A percentile compares a stretch with the other conserved stretches of the same genome.
phyloP scores from a whole-genome alignment of 202 grass and related monocot species.

The Dendrocalamus latiflorus region DNA sequence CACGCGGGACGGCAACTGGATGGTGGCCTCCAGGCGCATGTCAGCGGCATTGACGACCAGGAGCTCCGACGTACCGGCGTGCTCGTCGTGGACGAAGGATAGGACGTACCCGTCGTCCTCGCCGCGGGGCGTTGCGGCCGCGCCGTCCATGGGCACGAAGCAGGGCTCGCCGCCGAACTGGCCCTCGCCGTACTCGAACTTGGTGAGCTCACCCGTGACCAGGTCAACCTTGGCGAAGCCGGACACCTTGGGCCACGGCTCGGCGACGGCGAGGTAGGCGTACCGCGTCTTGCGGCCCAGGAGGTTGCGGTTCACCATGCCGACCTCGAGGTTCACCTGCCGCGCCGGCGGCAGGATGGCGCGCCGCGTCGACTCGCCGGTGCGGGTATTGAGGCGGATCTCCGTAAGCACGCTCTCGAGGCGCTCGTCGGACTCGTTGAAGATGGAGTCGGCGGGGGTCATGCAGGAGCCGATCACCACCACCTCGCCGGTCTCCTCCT shows the following conservation, averaged over 20 bases:
- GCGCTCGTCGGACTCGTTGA: slow-evolving; percentile 62
- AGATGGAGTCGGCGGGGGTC: slow-evolving; percentile 79
- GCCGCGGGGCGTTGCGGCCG: slow-evolving; percentile 3
- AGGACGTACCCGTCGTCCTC: slow-evolving; percentile 81
- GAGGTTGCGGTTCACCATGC: slow-evolving; percentile 74
- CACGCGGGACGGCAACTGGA: slow-evolving; percentile 74
- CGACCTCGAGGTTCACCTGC: slow-evolving; percentile 80
- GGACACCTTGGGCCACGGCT: slow-evolving; percentile 83
- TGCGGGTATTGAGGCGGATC: slow-evolving; percentile 67
- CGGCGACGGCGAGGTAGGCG: slow-evolving; percentile 77
- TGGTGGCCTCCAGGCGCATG: slow-evolving; percentile 67
- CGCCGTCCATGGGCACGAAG: slow-evolving; percentile 55
- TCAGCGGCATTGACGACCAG: slow-evolving; percentile 70
- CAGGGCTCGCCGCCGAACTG: slow-evolving; percentile 74
- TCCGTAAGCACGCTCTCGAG: slow-evolving; percentile 63
- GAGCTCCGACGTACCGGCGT: slow-evolving; percentile 55
- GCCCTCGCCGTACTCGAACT: slow-evolving; percentile 61
- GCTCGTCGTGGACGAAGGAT: slow-evolving; percentile 73
- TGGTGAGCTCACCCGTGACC: slow-evolving; percentile 48
- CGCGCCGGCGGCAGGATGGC: slow-evolving; percentile 38
- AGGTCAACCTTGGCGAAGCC: slow-evolving; percentile 88
- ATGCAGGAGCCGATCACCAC: slow-evolving; percentile 82
- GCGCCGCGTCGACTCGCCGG: slow-evolving; percentile 47
- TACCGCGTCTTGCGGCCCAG: slow-evolving; percentile 63
- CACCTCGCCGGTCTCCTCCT: slow-evolving; percentile 41